Evolutionary conservation across 257 asterid species (phyloP), one percentile per base, ranked within the genome.

Genomic region (Cruciata laevipes): DNA sequence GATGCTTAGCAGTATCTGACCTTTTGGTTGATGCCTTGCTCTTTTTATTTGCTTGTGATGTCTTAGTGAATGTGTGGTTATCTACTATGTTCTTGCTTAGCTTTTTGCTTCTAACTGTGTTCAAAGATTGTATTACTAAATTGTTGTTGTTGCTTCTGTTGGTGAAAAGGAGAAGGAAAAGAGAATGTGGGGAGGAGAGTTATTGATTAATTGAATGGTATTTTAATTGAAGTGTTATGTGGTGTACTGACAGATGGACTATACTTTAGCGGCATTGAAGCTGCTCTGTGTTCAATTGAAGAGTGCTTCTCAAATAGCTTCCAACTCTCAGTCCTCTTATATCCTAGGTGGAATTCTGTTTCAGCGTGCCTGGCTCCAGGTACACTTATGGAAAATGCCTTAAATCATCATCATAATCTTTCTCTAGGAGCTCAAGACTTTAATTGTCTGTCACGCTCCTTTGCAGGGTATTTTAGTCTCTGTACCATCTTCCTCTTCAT

Each of bases 321-420:
- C 78, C 11, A 62, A 25, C 66, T 72, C 86, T 55, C 82, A 75
- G 65, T 56, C 75, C 23, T 74, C 91, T 69, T 86, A 65, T 83
- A 74, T 82, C 69, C 86, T 93, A 64, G 86, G 89, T 65, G 84
- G 88, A 71, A 81, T 93, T 77, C 96, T 87, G 73, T 93, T 90
- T 84, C 99, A 93, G 74, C 97, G 99, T 74, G 94, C 86, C 38
- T 93, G 97, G 97, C 57, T 93, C 49, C 99, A 93, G 94, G 98
- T 87, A 25, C 0, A 13, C 63, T 21, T 44, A 30, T 14, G 11
- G 44, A n/a, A 10, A 18, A 24, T 44, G 62, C 69, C 63, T 23
- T 18, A 27, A 33, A n/a, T 9, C 37, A 44, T 27, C 24, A 51
- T 9, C 37, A 51, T 14, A 31, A 5, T 27, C 27, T 60, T 12